Conservation (phyloP, 208 protist species). For the Endotrypanum monterogeii region DNA sequence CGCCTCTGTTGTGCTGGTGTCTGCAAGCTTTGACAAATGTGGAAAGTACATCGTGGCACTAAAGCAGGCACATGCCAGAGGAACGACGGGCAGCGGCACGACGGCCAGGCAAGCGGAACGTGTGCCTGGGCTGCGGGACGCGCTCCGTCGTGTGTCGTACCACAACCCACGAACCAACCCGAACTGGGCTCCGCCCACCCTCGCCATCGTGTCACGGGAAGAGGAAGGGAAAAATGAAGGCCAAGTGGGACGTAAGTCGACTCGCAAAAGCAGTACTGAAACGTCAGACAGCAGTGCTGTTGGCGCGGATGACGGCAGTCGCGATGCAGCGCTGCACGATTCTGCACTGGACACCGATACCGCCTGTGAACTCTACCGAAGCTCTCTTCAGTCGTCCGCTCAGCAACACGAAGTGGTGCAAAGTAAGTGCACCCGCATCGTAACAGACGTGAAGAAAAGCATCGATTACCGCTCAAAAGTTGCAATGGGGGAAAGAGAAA, state of each 20-base stretch:
- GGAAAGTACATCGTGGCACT: slow-evolving; percentile 71
- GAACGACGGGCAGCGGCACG: background rate
- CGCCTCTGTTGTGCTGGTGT: slow-evolving; percentile 48
- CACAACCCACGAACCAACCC: slow-evolving; percentile 82
- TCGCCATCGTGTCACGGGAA: slow-evolving; percentile 38
- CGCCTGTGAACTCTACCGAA: slow-evolving; percentile 24
- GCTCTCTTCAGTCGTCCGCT: slow-evolving; percentile 5
- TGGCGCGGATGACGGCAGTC: background rate
- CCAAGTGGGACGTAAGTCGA: no score
- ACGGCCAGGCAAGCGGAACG: background rate
- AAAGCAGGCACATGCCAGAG: slow-evolving; percentile 29
- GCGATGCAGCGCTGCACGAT: background rate
- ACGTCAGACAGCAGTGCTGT: background rate
- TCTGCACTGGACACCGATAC: slow-evolving; percentile 9
- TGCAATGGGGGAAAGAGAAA: background rate
- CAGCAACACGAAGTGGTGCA: background rate
- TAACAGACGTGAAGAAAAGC: background rate
- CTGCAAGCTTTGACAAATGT: slow-evolving; percentile 53
- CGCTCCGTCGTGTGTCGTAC: slow-evolving; percentile 64
- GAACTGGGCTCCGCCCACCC: slow-evolving; percentile 63
- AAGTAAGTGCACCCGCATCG: background rate
- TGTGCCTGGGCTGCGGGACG: slow-evolving; percentile 32
- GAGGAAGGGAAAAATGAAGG: background rate
- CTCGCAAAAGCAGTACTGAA: background rate
- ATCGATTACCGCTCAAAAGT: no score